phyloP scores from a whole-genome alignment of 2,329 filamentous ascomycete genomes.

The Gyromitra esculenta region DNA sequence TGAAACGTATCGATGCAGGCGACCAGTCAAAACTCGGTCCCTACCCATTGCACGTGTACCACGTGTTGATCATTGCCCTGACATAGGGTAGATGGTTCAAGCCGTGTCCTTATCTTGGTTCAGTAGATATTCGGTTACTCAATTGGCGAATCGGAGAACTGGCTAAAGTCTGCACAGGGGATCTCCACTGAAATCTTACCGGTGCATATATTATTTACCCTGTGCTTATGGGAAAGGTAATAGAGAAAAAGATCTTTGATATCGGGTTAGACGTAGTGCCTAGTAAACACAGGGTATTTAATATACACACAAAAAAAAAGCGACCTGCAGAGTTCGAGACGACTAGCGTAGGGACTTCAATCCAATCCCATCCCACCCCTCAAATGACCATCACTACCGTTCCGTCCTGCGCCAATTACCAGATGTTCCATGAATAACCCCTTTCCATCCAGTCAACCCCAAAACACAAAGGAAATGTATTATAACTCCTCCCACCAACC shows the following conservation, averaged over 20 bases:
- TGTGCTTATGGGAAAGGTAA: not conserved
- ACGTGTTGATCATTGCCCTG: not conserved
- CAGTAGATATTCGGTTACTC: not conserved
- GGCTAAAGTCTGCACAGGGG: not conserved
- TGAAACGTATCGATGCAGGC: conserved; percentile 11
- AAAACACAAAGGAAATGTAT: conserved; percentile 31
- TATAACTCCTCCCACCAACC: conserved; percentile 29
- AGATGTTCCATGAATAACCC: conserved; percentile 15
- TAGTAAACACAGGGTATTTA: conserved; percentile 24
- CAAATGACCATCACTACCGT: conserved; percentile 28
- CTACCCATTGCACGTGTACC: not conserved
- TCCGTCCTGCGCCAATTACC: conserved; percentile 14
- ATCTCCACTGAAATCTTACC: not conserved
- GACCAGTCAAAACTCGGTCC: not conserved
- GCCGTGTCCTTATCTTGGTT: not conserved
- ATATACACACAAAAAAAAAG: conserved; percentile 38
- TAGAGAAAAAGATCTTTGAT: conserved; percentile 18
- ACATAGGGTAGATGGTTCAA: not conserved
- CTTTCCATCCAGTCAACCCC: conserved; percentile 26
- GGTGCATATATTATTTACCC: not conserved
- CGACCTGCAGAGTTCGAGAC: conserved; percentile 21
- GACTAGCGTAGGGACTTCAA: conserved; percentile 5
- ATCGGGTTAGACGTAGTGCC: conserved; percentile 22
- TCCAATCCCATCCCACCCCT: conserved; percentile 5
- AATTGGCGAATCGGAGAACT: not conserved